Conservation (phyloP, 805 yeast genomes). For the Starmerella gropengiesseri region DNA sequence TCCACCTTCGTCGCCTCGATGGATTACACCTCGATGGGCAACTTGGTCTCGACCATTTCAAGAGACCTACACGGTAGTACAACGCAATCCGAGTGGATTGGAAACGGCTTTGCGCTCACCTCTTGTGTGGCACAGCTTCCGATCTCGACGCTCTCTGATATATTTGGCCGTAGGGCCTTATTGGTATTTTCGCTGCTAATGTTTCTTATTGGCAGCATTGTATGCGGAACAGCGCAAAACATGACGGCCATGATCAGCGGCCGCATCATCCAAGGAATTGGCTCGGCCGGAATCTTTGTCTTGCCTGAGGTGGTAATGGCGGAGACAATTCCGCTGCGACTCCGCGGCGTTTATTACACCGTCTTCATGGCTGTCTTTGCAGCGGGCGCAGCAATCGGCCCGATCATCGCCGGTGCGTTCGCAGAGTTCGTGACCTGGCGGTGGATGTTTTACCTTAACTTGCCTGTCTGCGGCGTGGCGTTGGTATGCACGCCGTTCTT, state of each 20-base stretch:
- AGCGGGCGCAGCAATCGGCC: slow-evolving; percentile 36
- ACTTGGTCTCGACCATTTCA: slow-evolving; percentile 18
- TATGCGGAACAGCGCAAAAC: slow-evolving; percentile 42
- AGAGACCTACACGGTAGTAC: slow-evolving; percentile 23
- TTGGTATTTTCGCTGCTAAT: slow-evolving; percentile 40
- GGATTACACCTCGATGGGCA: slow-evolving; percentile 23
- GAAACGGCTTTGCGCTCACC: slow-evolving; percentile 25
- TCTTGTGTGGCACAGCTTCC: slow-evolving; percentile 22
- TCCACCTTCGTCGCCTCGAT: slow-evolving; percentile 14
- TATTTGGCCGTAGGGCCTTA: slow-evolving; percentile 37
- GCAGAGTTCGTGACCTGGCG: slow-evolving; percentile 54
- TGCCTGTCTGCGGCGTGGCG: slow-evolving; percentile 53
- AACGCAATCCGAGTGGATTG: slow-evolving; percentile 27
- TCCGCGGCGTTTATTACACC: slow-evolving; percentile 28
- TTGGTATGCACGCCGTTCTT: slow-evolving; percentile 32
- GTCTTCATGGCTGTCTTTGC: slow-evolving; percentile 27
- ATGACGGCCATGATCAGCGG: slow-evolving; percentile 61
- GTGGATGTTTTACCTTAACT: slow-evolving; percentile 64
- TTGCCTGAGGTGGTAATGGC: slow-evolving; percentile 47
- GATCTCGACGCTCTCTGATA: slow-evolving; percentile 22
- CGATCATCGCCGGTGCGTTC: slow-evolving; percentile 57
- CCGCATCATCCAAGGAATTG: slow-evolving; percentile 57
- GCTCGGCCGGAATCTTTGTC: slow-evolving; percentile 58
- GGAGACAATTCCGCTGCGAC: slow-evolving; percentile 40
- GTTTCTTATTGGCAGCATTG: slow-evolving; percentile 53